Evolutionary conservation across 306 rosid species (phyloP).

Genomic region (Rosa lucieae): DNA sequence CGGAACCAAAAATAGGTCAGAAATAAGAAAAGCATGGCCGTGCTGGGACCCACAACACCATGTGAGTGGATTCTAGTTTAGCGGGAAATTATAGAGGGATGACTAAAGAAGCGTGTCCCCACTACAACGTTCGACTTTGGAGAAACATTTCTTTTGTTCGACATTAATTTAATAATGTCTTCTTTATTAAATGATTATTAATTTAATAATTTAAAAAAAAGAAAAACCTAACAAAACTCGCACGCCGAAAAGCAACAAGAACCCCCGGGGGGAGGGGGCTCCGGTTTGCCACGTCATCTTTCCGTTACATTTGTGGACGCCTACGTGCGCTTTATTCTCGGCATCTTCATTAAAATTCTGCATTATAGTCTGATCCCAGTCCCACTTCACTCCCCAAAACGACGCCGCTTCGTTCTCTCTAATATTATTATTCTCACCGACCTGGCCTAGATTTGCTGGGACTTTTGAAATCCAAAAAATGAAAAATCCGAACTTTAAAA

Average conservation of each 20-base stretch:
- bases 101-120: constrained; percentile 24
- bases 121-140: constrained; percentile 33
- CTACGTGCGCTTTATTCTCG: constrained; percentile 25
- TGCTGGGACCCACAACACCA: constrained; percentile 17
- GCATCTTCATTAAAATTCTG: neutral
- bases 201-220: neutral
- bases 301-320: constrained; percentile 25
- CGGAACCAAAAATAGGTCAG: neutral
- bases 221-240: neutral
- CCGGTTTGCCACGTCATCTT: constrained; percentile 25
- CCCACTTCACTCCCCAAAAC: neutral
- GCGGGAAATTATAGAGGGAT: neutral
- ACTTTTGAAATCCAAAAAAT: neutral
- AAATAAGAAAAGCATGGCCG: neutral
- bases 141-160: neutral
- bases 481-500: too few relatives aligned
- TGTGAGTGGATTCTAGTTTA: constrained; percentile 9
- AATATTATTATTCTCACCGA: neutral
- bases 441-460: neutral
- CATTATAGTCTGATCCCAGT: neutral
- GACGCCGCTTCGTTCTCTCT: constrained; percentile 18
- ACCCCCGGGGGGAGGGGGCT: neutral
- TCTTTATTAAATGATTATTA: too few relatives aligned
- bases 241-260: neutral
- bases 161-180: too few relatives aligned